Base-by-base conservation (phyloP, 129 eudicot genomes). In the Mikania micrantha region DNA sequence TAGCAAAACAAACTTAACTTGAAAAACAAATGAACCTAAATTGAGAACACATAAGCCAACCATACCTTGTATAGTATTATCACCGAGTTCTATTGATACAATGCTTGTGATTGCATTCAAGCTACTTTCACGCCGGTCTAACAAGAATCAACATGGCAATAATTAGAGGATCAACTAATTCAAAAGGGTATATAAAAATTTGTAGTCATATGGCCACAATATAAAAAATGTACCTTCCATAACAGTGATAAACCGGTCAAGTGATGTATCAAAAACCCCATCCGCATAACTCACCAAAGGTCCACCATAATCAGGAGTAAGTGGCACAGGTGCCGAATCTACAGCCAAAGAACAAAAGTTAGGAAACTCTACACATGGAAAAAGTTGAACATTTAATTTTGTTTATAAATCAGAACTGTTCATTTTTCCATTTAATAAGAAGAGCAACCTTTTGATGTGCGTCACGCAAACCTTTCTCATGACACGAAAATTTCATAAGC, bases 281-380 rank as follows among this genome's bases (percentile, higher is more conserved):
- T 94, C 99, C 6, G 99, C 99, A 75, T 82, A 93, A 79, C 88
- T 82, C 64, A 85, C 95, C 29, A 69, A 47, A 20, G 96, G 93
- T 63, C 82, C 90, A 9, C 91, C 90, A 76, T 89, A 93, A 71
- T 93, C 88, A 9, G 93, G 99, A 25, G 96, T 86, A 41, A 93
- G 80, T 21, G 99, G 93, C 79, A 70, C 66, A 11, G 96, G 90
- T 66, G 74, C 77, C 49, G 87, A 70, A 80, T 83, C 98, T 88
- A 86, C 77, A 65, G 25, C 27, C 34, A 72, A 9, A 32, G 19
- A 64, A 77, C 12, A 61, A 48, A 36, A 25, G 0, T 15, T 36
- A 32, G 4, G 19, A 60, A 32, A 45, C 16, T 21, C 62, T 47
- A 8, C 13, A 29, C 40, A 21, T 7, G 12, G 6, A 22, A 8